Evolutionary conservation across 768 basidiomycete species (phyloP), one percentile per base, ranked within the genome.

Genomic region (Rhizopogon vinicolor): DNA sequence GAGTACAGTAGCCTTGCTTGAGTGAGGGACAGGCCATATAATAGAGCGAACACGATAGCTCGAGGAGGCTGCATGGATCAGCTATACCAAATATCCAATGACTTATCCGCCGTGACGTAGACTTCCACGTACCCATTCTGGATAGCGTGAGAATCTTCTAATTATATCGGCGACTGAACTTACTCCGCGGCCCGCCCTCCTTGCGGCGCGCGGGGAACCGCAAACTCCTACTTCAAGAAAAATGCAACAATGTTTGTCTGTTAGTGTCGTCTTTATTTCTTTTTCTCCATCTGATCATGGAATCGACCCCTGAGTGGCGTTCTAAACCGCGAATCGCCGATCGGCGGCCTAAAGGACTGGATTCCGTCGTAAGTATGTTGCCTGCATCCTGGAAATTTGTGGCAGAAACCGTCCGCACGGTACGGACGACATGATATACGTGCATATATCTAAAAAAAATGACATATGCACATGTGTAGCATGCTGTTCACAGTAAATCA

Each of bases 1-100:
- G 86, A 83, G 65, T 90, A 85, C 29, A 85, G 67, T n/a, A 83
- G 60, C 0, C 65, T 69, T 0, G 72, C 75, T 41, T 42, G 63
- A 54, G 52, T 45, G 5, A 62, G 45, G 2, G 25, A 53, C 22
- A 42, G 44, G 10, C 52, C 56, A 60, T 52, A 59, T 52, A 65
- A 63, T 35, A 71, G 13, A 7, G 54, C 56, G 50, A 71, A 56
- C 43, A 52, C 56, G 37, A 44, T 35, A 33, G 41, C 43, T 12
- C 51, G 52, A 29, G 64, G 35, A 4, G 51, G 41, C 5, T 61
- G 58, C 28, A 33, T 69, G 51, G 46, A 55, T 56, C 65, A 65
- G 62, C 16, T n/a, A 41, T 49, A 52, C 14, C 49, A 16, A 50
- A 25, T 25, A 25, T 25, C 4, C 25, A 25, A 3, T 25, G 25